Evolutionary conservation across 495 filamentous ascomycete genomes (phyloP), one percentile per base, ranked within the genome.

Genomic region (Massariosphaeria phaeospora): DNA sequence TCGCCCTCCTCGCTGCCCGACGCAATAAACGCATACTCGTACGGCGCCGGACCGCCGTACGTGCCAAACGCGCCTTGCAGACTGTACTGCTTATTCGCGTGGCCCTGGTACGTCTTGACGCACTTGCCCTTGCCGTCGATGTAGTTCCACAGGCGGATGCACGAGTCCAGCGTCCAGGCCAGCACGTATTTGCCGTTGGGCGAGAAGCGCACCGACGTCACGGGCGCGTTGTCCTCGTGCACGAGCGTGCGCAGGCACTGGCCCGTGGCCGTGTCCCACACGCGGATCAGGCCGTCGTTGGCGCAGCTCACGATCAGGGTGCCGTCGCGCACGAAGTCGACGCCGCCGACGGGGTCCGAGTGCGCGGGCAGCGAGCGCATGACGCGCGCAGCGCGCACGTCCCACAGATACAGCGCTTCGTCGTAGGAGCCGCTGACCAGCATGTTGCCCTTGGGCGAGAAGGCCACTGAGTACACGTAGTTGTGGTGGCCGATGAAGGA

Each of bases 61-160:
- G 76, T 67, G 24, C 88, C 89, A 70, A 96, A 96, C 21, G 82
- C 80, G 4, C 91, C 89, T 21, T 79, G 79, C 23, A 97, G 74
- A 54, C 88, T 89, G 72, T 84, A 96, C 47, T 84, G 86, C 59
- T 79, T 75, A 67, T 96, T 97, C 46, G 75, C 71, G 68, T 97
- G 94, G 7, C 94, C 93, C 70, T 95, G 88, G 75, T 96, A 98
- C 20, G 93, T 98, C 76, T 97, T 98, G 55, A 95, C 83, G 61
- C 88, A 89, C 35, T 82, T 76, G 2, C 91, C 89, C 31, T 88
- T 76, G 2, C 91, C 89, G 23, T 88, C 81, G 2, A 93, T 84
- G 61, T 96, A 98, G 69, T 95, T 85, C 93, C 93, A 98, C 46
- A 98, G 74, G 12, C 93, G 82, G 9, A 98, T 78, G 60, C 86